phyloP scores from a whole-genome alignment of 441 rosid species.

The Macaranga tanarius region DNA sequence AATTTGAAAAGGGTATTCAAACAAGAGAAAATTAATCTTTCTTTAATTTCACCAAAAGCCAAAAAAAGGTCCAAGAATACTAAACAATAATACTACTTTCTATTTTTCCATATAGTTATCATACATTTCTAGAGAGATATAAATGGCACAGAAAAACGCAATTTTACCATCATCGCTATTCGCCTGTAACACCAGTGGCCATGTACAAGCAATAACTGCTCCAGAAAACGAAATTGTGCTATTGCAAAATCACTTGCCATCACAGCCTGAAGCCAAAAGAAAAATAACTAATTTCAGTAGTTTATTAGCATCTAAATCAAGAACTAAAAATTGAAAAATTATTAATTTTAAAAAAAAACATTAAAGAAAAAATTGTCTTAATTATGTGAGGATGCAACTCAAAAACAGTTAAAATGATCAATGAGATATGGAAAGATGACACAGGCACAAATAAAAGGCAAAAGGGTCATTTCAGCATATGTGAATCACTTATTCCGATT shows the following conservation, averaged over 20 bases:
- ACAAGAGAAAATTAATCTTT: not conserved
- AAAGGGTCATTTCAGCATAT: not conserved
- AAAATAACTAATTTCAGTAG: slow-evolving; percentile 18
- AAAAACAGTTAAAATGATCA: not conserved
- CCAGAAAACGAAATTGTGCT: slow-evolving; percentile 78
- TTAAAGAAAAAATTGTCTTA: not conserved
- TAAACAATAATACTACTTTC: not conserved
- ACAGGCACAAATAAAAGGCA: not conserved
- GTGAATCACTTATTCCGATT: not conserved
- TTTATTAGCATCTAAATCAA: slow-evolving; percentile 4
- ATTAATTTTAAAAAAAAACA: no score
- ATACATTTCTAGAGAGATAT: not conserved
- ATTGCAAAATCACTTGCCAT: slow-evolving; percentile 98
- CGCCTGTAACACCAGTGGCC: slow-evolving; percentile 99
- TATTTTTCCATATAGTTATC: not conserved
- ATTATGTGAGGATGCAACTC: not conserved
- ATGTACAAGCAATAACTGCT: slow-evolving; percentile 78
- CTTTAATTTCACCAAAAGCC: not conserved
- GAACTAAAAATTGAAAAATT: not conserved
- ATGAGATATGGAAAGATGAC: not conserved
- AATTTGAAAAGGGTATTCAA: not conserved
- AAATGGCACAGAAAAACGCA: slow-evolving; percentile 9
- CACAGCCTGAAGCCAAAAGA: slow-evolving; percentile 56
- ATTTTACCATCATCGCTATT: slow-evolving; percentile 76
- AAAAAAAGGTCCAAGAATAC: not conserved